A percentile compares a stretch with the other conserved stretches of the same genome.
phyloP scores from a whole-genome alignment of 306 rosid genomes.

The Trifolium repens region DNA sequence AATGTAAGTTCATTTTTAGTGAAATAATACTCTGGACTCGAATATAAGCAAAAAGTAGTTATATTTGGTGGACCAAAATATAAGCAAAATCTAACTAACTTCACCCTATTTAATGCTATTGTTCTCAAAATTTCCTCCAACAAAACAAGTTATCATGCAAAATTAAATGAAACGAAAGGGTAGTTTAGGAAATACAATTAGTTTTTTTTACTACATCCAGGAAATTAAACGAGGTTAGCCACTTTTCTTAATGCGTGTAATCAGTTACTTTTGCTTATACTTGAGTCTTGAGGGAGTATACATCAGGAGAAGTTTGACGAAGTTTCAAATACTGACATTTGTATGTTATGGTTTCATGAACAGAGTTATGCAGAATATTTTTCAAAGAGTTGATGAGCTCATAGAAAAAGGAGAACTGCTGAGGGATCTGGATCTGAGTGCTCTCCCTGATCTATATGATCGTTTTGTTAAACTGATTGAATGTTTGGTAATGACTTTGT shows the following conservation, averaged over 20 bases:
- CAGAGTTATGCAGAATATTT: slow-evolving; percentile 77
- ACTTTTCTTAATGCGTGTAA: not conserved
- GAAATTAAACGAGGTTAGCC: not conserved
- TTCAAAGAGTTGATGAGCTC: slow-evolving; percentile 64
- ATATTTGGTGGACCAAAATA: not conserved
- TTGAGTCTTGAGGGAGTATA: not conserved
- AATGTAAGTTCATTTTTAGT: slow-evolving; percentile 52
- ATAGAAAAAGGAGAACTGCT: slow-evolving; percentile 43
- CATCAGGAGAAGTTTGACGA: slow-evolving; percentile 15
- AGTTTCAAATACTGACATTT: slow-evolving; percentile 34
- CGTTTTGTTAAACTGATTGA: slow-evolving; percentile 70
- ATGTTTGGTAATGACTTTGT: slow-evolving; percentile 66
- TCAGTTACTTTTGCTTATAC: not conserved
- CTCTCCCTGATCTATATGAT: slow-evolving; percentile 68
- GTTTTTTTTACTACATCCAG: not conserved
- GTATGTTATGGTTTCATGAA: slow-evolving; percentile 41
- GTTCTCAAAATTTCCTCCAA: slow-evolving; percentile 5
- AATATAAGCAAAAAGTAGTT: not conserved
- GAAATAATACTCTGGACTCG: slow-evolving; percentile 1
- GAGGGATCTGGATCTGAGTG: slow-evolving; percentile 65
- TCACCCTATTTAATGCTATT: not conserved
- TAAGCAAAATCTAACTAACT: not conserved
- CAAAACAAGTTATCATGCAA: not conserved
- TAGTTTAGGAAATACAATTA: slow-evolving; percentile 6
- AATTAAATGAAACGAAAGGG: not conserved